phyloP scores from a whole-genome alignment of 192 early-diverging fungal species.

The Coemansia sp. region DNA sequence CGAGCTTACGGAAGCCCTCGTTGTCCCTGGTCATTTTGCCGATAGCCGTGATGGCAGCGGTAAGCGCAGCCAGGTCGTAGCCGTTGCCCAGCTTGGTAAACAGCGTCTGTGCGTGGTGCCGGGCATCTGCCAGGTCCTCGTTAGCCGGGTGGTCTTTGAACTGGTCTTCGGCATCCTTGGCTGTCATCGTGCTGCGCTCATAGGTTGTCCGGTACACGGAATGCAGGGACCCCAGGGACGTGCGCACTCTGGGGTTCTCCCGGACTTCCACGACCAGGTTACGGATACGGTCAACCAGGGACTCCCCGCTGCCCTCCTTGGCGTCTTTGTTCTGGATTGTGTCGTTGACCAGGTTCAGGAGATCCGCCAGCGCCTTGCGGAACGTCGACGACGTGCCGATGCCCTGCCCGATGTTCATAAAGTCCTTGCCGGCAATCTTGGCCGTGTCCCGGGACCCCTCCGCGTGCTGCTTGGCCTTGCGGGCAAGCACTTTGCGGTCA shows the following conservation, averaged over 20 bases:
- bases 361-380: conserved; percentile 33
- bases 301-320: conserved; percentile 2
- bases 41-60: conserved; percentile 20
- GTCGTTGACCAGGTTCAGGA: conserved; percentile 23
- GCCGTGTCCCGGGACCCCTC: conserved; percentile 14
- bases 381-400: conserved; percentile 34
- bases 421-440: conserved; percentile 31
- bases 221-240: conserved; percentile 29
- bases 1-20: conserved; percentile 26
- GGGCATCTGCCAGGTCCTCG: conserved; percentile 25
- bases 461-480: conserved; percentile 27
- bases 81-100: conserved; percentile 39
- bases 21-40: conserved; percentile 35
- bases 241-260: conserved; percentile 20
- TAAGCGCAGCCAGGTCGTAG: conserved; percentile 27
- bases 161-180: conserved; percentile 15
- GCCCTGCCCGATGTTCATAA: conserved; percentile 32
- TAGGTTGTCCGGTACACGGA: conserved; percentile 27
- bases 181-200: conserved; percentile 4
- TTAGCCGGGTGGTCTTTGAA: conserved; percentile 29
- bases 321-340: conserved; percentile 27
- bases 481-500: conserved; percentile 37
- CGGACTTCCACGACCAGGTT: conserved; percentile 35
- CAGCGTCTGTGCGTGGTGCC: conserved; percentile 21
- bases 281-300: conserved; percentile 38